These are phyloP conservation scores for Pleurotus salmoneostramineus DNA, from an alignment of 768 basidiomycete genomes.

Conservation along the genomic window DNA sequence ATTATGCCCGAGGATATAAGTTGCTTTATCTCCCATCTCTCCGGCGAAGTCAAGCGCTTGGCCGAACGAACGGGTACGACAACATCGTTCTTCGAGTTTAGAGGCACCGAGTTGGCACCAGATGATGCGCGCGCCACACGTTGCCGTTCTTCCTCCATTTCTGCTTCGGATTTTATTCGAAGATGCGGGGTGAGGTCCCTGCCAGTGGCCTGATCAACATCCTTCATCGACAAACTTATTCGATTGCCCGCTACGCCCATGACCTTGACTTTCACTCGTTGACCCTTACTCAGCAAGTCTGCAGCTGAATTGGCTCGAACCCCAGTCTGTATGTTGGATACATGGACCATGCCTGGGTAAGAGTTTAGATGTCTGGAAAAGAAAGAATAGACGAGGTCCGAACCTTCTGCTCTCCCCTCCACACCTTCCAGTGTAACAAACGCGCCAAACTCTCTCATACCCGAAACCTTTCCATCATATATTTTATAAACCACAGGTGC, in stretches of 20 bases:
- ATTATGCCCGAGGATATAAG: slow-evolving; percentile 94
- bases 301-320: slow-evolving; percentile 82
- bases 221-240: slow-evolving; percentile 92
- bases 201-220: slow-evolving; percentile 90
- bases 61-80: slow-evolving; percentile 60
- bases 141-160: slow-evolving; percentile 78
- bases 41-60: slow-evolving; percentile 90
- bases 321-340: slow-evolving; percentile 86
- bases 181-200: slow-evolving; percentile 93
- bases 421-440: slow-evolving; percentile 91
- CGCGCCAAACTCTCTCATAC: slow-evolving; percentile 93
- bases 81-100: slow-evolving; percentile 50
- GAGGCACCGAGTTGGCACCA: slow-evolving; percentile 85
- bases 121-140: slow-evolving; percentile 62
- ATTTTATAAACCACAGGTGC: slow-evolving; percentile 91
- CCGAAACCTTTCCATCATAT: slow-evolving; percentile 81
- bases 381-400: slow-evolving; percentile 17
- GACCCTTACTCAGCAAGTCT: slow-evolving; percentile 82
- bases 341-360: slow-evolving; percentile 87
- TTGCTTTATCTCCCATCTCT: slow-evolving; percentile 99
- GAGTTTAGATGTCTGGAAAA: slow-evolving; percentile 7
- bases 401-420: slow-evolving; percentile 84
- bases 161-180: slow-evolving; percentile 90
- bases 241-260: slow-evolving; percentile 86
- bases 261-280: slow-evolving; percentile 92